Conservation (phyloP, 805 yeast genomes). For the Wickerhamiella siamensis region DNA sequence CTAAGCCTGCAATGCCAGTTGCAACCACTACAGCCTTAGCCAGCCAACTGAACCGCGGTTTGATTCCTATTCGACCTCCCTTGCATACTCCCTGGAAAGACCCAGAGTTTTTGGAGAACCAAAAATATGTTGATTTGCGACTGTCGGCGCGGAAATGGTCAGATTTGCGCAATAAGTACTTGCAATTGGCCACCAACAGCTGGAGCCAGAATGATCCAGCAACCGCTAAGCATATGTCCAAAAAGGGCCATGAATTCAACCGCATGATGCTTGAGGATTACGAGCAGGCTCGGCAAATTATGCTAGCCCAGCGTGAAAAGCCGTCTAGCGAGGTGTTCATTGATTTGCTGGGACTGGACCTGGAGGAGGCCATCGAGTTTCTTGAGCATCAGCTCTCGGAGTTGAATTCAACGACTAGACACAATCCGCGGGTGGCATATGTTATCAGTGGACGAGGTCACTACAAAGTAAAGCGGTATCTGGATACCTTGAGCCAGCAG, state of each 20-base stretch:
- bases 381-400: slow-evolving; percentile 17
- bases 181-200: slow-evolving; percentile 23
- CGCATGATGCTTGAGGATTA: slow-evolving; percentile 19
- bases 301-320: slow-evolving; percentile 16
- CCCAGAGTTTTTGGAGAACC: slow-evolving; percentile 15
- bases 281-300: slow-evolving; percentile 18
- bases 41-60: slow-evolving; percentile 1
- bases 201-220: slow-evolving; percentile 24
- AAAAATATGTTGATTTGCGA: slow-evolving; percentile 19
- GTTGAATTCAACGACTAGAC: slow-evolving; percentile 15
- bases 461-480: slow-evolving; percentile 13
- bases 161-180: slow-evolving; percentile 23
- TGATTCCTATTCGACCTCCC: slow-evolving; percentile 7
- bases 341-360: slow-evolving; percentile 26
- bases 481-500: slow-evolving; percentile 22
- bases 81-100: slow-evolving; percentile 21
- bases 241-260: slow-evolving; percentile 24
- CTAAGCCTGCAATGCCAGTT: not conserved
- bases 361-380: slow-evolving; percentile 23
- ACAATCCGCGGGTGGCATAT: slow-evolving; percentile 20
- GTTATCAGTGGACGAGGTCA: slow-evolving; percentile 25
- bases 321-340: slow-evolving; percentile 20
- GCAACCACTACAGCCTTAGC: not conserved
- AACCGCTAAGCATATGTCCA: slow-evolving; percentile 20
- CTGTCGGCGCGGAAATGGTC: slow-evolving; percentile 17